phyloP scores from a whole-genome alignment of 2,329 filamentous ascomycete species.

The Aulographum hederae region DNA sequence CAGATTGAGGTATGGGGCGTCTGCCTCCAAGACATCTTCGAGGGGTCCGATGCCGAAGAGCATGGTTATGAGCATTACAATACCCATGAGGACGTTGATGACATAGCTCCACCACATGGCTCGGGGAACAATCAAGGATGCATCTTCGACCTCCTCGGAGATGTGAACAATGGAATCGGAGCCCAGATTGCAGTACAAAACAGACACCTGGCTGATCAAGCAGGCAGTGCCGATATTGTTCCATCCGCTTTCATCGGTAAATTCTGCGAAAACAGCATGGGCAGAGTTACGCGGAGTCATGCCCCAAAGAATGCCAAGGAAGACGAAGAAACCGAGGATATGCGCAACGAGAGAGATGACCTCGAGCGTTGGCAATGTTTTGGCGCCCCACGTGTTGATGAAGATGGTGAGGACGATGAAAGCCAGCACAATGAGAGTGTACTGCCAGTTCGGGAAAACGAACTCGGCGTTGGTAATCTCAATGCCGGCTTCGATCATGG shows the following conservation, averaged over 20 bases:
- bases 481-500: conserved; percentile 18
- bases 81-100: conserved; percentile 6
- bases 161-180: conserved; percentile 6
- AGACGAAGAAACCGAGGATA: conserved; percentile 12
- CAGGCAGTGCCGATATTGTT: conserved; percentile 7
- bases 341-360: conserved; percentile 11
- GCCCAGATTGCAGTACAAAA: conserved; percentile 8
- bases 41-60: conserved; percentile 8
- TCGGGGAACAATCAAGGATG: conserved; percentile 5
- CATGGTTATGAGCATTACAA: conserved; percentile 8
- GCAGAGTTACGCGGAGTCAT: conserved; percentile 9
- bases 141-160: conserved; percentile 7
- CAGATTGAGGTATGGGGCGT: conserved; percentile 29
- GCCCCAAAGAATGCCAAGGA: conserved; percentile 14
- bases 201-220: conserved; percentile 8
- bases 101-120: conserved; percentile 8
- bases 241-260: conserved; percentile 8
- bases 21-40: conserved; percentile 6
- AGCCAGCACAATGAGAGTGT: conserved; percentile 6
- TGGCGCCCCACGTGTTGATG: conserved; percentile 11
- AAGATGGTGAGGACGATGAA: conserved; percentile 5
- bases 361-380: conserved; percentile 12
- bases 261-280: conserved; percentile 9
- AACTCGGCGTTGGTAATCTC: conserved; percentile 11
- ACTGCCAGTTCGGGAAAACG: conserved; percentile 7